Conservation (phyloP, 2,329 filamentous ascomycete species). For the Xylariaceae sp. region DNA sequence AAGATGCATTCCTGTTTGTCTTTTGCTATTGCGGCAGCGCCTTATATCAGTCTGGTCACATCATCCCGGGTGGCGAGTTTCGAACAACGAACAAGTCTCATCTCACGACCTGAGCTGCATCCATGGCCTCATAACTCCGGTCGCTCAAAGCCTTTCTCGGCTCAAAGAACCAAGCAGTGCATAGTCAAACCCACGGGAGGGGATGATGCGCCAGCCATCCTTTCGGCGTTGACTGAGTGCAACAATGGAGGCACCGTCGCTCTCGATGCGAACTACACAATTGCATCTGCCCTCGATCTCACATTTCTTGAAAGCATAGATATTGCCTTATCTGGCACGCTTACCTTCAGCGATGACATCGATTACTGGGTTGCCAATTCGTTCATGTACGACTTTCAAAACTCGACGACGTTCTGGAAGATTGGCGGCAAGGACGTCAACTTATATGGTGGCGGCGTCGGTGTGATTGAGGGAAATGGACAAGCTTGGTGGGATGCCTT, state of each 20-base stretch:
- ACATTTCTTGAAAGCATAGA: constrained; percentile 62
- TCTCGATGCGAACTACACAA: constrained; percentile 54
- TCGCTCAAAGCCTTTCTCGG: constrained; percentile 6
- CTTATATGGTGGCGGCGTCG: constrained; percentile 54
- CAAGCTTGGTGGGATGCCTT: constrained; percentile 63
- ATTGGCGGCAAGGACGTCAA: constrained; percentile 49
- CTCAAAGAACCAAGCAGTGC: constrained; percentile 9
- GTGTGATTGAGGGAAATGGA: constrained; percentile 55
- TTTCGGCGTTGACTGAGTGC: constrained; percentile 51
- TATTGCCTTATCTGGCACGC: constrained; percentile 49
- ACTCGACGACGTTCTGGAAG: constrained; percentile 51
- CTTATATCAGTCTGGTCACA: too few species aligned
- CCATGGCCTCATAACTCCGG: constrained; percentile 15
- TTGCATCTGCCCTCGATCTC: constrained; percentile 61
- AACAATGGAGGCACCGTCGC: constrained; percentile 61
- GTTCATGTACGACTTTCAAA: constrained; percentile 63
- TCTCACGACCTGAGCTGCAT: constrained; percentile 12
- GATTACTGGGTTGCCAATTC: constrained; percentile 64
- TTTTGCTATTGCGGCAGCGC: too few species aligned
- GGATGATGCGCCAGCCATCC: constrained; percentile 35
- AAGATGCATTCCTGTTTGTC: too few species aligned
- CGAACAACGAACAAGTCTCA: not conserved
- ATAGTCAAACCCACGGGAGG: constrained; percentile 6
- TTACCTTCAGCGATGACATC: constrained; percentile 60
- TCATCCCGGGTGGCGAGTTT: too few species aligned